Conservation (phyloP, 306 rosid species). For the Medicago lupulina region DNA sequence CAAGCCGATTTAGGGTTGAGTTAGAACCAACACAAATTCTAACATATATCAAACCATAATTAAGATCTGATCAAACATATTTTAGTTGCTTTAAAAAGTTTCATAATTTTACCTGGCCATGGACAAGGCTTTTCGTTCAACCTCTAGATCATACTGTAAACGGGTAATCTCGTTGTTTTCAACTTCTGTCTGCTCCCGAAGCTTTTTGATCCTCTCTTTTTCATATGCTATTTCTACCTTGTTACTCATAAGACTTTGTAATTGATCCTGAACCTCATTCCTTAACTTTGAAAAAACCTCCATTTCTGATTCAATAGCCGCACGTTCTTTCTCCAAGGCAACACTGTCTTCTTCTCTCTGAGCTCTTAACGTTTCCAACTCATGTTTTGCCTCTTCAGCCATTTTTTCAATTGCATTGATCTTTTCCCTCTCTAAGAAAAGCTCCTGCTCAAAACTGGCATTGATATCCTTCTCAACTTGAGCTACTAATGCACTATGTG, state of each 20-base stretch:
- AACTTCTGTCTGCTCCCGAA: constrained; percentile 80
- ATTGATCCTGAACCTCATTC: constrained; percentile 84
- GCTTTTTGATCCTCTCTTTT: constrained; percentile 78
- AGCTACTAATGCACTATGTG: constrained; percentile 91
- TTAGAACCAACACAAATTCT: no score
- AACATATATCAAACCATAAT: constrained; percentile 5
- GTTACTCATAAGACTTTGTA: constrained; percentile 75
- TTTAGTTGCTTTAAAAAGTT: constrained; percentile 25
- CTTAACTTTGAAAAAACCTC: constrained; percentile 79
- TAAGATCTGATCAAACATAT: constrained; percentile 28
- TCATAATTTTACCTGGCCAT: constrained; percentile 86
- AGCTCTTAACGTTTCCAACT: constrained; percentile 79
- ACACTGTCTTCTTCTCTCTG: constrained; percentile 70
- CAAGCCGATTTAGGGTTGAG: no score
- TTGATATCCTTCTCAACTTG: constrained; percentile 92
- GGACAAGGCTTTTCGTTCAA: constrained; percentile 93
- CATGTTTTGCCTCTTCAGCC: constrained; percentile 87
- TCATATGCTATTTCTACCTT: constrained; percentile 82
- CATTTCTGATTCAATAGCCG: constrained; percentile 88
- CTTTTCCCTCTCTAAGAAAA: constrained; percentile 83
- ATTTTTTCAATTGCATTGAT: constrained; percentile 77
- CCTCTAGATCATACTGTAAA: constrained; percentile 94
- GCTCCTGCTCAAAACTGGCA: constrained; percentile 81
- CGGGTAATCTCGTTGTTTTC: constrained; percentile 84
- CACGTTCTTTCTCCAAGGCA: constrained; percentile 75